Evolutionary conservation across 2,329 filamentous ascomycete genomes (phyloP), one percentile per base, ranked within the genome.

Genomic region (Aspergillus alliaceus): DNA sequence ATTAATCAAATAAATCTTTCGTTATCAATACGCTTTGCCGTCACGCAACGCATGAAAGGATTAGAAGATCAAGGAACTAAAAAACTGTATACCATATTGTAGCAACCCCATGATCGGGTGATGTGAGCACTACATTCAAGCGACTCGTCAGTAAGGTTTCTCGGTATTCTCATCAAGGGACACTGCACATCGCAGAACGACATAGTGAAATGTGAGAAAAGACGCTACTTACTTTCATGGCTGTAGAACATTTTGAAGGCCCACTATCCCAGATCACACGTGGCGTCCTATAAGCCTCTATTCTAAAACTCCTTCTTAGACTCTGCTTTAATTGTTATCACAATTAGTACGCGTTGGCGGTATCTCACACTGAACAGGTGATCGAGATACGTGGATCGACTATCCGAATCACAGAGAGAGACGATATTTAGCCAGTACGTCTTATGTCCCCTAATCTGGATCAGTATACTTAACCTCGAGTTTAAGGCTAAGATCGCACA

Each of bases 41-140:
- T 14, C 11, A 22, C 9, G 9, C n/a, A 42, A n/a, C 15, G 24
- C 24, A 29, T 9, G 24, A 27, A 4, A 2, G 9, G 4, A 27
- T 44, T 9, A 15, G 7, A 15, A 4, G 14, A 6, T 32, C 6
- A 15, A 29, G 5, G 32, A 6, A 7, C 14, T 34, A 15, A 22
- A 8, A 27, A 11, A 31, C 5, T 40, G 31, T 84, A 68, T 81
- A 96, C 93, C 95, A 99, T 59, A 99, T 88, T 2, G 93, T 99
- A 14, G 93, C 90, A 56, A 99, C 90, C 55, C 95, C 95, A 84
- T 97, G 90, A 72, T 95, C 89, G 69, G 87, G 87, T 60, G 85
- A 93, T 3, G 88, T 95, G 54, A 99, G 85, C 58, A 99, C 85
- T 87, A 58, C 14, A 34, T 25, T 0, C 51, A 53, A 37, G 31